Conservation (phyloP, 768 basidiomycete genomes). For the Collybia nuda region DNA sequence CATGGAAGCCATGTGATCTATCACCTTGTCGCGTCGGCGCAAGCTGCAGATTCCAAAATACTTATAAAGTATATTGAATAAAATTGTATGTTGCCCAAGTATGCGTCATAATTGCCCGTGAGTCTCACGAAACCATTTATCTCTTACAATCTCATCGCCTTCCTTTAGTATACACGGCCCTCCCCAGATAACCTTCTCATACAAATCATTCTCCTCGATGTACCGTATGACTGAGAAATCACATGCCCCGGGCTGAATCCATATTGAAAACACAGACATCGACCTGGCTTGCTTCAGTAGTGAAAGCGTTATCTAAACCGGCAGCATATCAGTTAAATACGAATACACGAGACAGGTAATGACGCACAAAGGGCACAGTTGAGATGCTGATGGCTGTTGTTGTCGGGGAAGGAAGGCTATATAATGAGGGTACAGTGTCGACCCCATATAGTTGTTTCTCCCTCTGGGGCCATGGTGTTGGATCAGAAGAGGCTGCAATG, state of each 20-base stretch:
- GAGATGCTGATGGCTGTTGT: conserved; percentile 14
- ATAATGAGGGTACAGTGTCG: conserved; percentile 12
- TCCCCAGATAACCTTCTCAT: conserved; percentile 15
- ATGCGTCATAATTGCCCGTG: too few species aligned
- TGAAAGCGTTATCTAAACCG: conserved; percentile 11
- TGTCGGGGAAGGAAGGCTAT: conserved; percentile 16
- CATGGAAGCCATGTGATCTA: too few species aligned
- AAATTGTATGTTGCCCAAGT: too few species aligned
- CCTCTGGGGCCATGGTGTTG: conserved; percentile 3
- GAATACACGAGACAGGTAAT: conserved; percentile 7
- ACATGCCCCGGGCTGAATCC: conserved; percentile 16
- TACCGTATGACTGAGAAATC: conserved; percentile 12
- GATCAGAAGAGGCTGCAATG: too few species aligned
- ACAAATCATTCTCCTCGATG: conserved; percentile 13
- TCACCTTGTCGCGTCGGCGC: too few species aligned
- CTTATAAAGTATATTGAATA: too few species aligned
- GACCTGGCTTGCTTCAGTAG: conserved; percentile 18
- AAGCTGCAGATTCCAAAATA: too few species aligned
- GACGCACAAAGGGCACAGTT: conserved; percentile 11
- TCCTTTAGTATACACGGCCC: conserved; percentile 19
- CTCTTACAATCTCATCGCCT: conserved; percentile 13
- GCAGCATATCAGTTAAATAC: too few species aligned
- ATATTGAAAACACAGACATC: conserved; percentile 14
- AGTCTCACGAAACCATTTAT: conserved; percentile 17
- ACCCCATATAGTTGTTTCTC: conserved; percentile 13